phyloP scores from a whole-genome alignment of 768 basidiomycete species.

The Xerocomellus amylosporus region DNA sequence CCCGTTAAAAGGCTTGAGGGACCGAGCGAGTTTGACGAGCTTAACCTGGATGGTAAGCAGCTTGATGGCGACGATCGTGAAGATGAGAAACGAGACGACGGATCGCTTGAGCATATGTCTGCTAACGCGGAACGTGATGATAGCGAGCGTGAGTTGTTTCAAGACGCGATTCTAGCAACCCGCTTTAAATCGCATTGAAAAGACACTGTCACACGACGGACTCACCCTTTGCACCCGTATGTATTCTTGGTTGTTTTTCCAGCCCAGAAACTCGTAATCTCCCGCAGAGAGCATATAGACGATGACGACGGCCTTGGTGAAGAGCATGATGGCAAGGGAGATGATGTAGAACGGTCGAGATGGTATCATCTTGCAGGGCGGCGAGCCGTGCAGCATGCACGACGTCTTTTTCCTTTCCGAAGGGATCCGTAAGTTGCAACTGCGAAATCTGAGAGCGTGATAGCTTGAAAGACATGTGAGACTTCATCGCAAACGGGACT shows the following conservation, averaged over 20 bases:
- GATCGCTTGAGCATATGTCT: slow-evolving; percentile 30
- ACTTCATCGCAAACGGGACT: slow-evolving; percentile 3
- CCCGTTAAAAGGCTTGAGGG: slow-evolving; percentile 26
- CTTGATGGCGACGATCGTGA: slow-evolving; percentile 31
- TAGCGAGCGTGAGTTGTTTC: slow-evolving; percentile 23
- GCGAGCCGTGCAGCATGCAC: background rate
- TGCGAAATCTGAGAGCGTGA: background rate
- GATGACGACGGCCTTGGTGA: slow-evolving; percentile 20
- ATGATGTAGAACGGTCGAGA: slow-evolving; percentile 13
- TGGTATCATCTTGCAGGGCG: slow-evolving; percentile 14
- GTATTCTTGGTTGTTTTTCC: slow-evolving; percentile 21
- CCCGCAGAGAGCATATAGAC: slow-evolving; percentile 22
- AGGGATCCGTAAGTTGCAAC: background rate
- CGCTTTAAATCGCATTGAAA: background rate
- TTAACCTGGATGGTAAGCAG: slow-evolving; percentile 29
- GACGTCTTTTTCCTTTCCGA: background rate
- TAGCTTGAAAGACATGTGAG: background rate
- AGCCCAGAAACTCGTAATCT: slow-evolving; percentile 12
- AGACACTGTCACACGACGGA: background rate
- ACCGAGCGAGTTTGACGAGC: slow-evolving; percentile 27
- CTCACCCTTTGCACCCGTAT: slow-evolving; percentile 21
- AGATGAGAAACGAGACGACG: slow-evolving; percentile 29
- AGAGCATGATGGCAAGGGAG: slow-evolving; percentile 16
- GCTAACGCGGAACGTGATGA: slow-evolving; percentile 30
- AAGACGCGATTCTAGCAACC: slow-evolving; percentile 18